A percentile compares a stretch with the other conserved stretches of the same genome.
These are phyloP conservation scores for Cyberlindnera saturnus DNA, from an alignment of 805 yeast species.

Conservation along the genomic window DNA sequence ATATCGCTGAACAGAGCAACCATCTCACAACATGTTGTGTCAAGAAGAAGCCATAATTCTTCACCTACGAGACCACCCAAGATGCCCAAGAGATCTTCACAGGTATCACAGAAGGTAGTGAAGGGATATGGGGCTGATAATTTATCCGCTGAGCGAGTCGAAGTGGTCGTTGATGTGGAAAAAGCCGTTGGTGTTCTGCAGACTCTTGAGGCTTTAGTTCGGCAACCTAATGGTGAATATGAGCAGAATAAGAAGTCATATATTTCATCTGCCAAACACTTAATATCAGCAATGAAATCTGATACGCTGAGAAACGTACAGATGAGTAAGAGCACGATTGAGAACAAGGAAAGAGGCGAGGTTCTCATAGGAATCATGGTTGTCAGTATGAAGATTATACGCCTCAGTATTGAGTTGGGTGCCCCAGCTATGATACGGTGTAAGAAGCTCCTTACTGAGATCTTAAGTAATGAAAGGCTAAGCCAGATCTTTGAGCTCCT, in stretches of 20 bases:
- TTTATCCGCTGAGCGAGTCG: not conserved
- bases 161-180: slow-evolving; percentile 9
- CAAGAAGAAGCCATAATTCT: slow-evolving; percentile 3
- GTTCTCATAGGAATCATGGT: slow-evolving; percentile 8
- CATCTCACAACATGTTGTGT: slow-evolving; percentile 8
- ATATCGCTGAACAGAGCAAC: slow-evolving; percentile 3
- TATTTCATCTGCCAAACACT: slow-evolving; percentile 2
- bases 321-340: not conserved
- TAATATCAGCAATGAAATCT: slow-evolving; percentile 5
- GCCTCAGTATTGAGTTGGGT: slow-evolving; percentile 7
- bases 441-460: not conserved
- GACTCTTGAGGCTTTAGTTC: slow-evolving; percentile 5
- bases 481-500: slow-evolving; percentile 1
- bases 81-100: not conserved
- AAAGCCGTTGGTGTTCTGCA: slow-evolving; percentile 6
- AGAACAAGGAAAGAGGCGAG: slow-evolving; percentile 2
- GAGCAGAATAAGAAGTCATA: slow-evolving; percentile 4
- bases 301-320: not conserved
- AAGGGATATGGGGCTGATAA: not conserved
- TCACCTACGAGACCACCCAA: not conserved
- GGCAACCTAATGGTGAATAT: slow-evolving; percentile 2
- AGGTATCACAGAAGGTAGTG: too few relatives aligned
- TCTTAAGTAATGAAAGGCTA: slow-evolving; percentile 6
- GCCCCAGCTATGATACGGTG: slow-evolving; percentile 5
- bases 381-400: slow-evolving; percentile 8